Conservation (phyloP, 768 basidiomycete species). For the Pisolithus microcarpus region DNA sequence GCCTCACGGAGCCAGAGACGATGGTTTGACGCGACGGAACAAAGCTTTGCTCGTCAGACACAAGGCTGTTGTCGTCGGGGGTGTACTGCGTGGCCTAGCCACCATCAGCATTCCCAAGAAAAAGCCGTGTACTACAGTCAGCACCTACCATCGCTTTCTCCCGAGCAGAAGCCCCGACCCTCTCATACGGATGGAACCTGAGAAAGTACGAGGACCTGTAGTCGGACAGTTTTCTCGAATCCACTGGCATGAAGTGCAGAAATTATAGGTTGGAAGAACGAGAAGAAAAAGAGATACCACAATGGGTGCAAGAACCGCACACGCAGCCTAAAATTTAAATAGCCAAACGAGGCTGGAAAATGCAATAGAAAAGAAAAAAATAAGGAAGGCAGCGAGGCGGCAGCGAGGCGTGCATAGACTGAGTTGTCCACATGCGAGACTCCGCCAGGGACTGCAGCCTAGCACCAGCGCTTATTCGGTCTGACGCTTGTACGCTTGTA, state of each 20-base stretch:
- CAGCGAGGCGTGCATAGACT: not conserved
- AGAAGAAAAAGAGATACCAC: not conserved
- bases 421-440: not conserved
- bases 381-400: not conserved
- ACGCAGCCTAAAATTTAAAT: not conserved
- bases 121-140: not conserved
- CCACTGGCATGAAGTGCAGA: not conserved
- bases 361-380: not conserved
- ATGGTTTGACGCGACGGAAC: not conserved
- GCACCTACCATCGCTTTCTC: slow-evolving; percentile 3
- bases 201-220: slow-evolving; percentile 7
- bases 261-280: not conserved
- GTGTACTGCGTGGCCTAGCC: not conserved
- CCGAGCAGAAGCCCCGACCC: slow-evolving; percentile 1
- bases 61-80: not conserved
- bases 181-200: slow-evolving; percentile 9
- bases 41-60: not conserved
- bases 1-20: not conserved
- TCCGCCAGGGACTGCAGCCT: too few species aligned
- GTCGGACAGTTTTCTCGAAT: slow-evolving; percentile 1
- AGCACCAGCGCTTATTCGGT: too few species aligned
- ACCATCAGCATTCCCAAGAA: not conserved
- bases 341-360: not conserved
- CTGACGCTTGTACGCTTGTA: too few species aligned
- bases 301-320: not conserved